Conservation (phyloP, 2,329 filamentous ascomycete species). For the Fusarium incarnatum region DNA sequence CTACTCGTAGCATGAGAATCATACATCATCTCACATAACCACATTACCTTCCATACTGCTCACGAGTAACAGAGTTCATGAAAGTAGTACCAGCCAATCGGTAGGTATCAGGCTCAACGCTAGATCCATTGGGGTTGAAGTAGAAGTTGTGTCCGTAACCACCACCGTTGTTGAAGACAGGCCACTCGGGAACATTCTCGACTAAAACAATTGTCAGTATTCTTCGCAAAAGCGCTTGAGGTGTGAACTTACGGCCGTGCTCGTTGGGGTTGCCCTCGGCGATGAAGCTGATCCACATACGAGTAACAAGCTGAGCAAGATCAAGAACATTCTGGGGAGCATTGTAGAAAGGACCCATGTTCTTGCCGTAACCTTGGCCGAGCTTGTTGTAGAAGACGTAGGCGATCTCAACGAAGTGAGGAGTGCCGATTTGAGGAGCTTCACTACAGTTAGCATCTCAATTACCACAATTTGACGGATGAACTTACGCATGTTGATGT, state of each 20-base stretch:
- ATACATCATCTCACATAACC: neutral
- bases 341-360: slow-evolving; percentile 52
- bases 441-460: neutral
- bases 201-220: slow-evolving; percentile 18
- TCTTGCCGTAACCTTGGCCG: slow-evolving; percentile 52
- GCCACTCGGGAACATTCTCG: slow-evolving; percentile 28
- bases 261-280: slow-evolving; percentile 54
- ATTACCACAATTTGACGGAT: accelerated
- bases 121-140: slow-evolving; percentile 36
- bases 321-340: slow-evolving; percentile 51
- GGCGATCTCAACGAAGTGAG: slow-evolving; percentile 48
- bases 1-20: no score
- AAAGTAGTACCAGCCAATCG: slow-evolving; percentile 36
- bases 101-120: slow-evolving; percentile 36
- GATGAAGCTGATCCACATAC: slow-evolving; percentile 56
- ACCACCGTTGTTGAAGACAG: slow-evolving; percentile 27
- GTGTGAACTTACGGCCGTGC: slow-evolving; percentile 5
- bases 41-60: slow-evolving; percentile 33
- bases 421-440: slow-evolving; percentile 40
- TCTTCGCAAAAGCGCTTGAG: accelerated
- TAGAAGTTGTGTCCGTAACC: slow-evolving; percentile 42
- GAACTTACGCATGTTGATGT: slow-evolving; percentile 23
- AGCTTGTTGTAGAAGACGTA: slow-evolving; percentile 64
- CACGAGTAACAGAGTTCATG: slow-evolving; percentile 33
- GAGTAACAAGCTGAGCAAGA: slow-evolving; percentile 57